phyloP scores from a whole-genome alignment of 352 stramenopile species.

The Globisporangium viniferum region DNA sequence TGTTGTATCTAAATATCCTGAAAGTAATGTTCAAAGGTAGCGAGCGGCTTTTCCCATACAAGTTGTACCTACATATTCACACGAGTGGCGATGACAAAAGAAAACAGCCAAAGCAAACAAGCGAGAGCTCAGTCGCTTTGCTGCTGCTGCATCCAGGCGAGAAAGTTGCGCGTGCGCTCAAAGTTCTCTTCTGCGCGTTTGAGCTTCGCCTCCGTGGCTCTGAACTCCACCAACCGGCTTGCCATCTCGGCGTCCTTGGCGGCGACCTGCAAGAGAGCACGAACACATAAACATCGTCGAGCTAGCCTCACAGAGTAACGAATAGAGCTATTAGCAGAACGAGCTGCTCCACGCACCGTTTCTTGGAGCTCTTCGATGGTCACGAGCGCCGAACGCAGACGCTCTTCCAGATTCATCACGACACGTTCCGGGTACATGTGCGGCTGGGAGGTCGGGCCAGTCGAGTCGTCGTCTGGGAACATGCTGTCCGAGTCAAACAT shows the following conservation, averaged over 20 bases:
- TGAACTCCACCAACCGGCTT: too few relatives aligned
- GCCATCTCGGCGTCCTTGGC: neutral
- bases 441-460: constrained; percentile 20
- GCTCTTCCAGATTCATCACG: constrained; percentile 38
- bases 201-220: neutral
- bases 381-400: constrained; percentile 28
- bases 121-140: neutral
- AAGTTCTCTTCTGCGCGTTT: constrained; percentile 31
- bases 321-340: neutral
- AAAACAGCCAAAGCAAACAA: neutral
- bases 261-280: neutral
- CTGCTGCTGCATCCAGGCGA: constrained; percentile 36
- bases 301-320: neutral
- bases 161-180: constrained; percentile 36
- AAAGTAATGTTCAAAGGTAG: neutral
- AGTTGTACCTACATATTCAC: neutral
- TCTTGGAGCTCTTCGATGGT: constrained; percentile 37
- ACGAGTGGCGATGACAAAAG: neutral
- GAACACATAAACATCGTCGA: neutral
- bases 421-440: constrained; percentile 36
- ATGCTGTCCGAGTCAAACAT: constrained; percentile 13
- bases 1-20: neutral
- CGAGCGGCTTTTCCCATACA: neutral
- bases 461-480: constrained; percentile 16
- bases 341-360: constrained; percentile 22